Conservation (phyloP, 371 early-diverging fungal species). For the Vavraia culicis region DNA sequence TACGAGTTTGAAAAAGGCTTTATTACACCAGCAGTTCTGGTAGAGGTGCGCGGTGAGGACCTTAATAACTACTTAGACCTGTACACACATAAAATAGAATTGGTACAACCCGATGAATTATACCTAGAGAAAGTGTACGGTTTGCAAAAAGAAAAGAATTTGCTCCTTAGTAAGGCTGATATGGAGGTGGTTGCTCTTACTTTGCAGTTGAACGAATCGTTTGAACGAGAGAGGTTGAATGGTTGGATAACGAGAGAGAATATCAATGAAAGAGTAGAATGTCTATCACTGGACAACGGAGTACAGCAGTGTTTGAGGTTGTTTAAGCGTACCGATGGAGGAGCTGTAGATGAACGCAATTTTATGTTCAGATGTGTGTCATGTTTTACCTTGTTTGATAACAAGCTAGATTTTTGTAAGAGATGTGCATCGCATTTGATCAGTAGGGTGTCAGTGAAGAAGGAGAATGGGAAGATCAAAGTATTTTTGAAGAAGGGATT, state of each 20-base stretch:
- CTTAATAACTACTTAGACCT: slow-evolving; percentile 16
- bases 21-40: slow-evolving; percentile 23
- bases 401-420: slow-evolving; percentile 19
- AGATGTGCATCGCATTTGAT: slow-evolving; percentile 12
- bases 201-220: slow-evolving; percentile 31
- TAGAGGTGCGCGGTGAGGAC: slow-evolving; percentile 30
- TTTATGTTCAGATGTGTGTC: slow-evolving; percentile 22
- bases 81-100: slow-evolving; percentile 30
- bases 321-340: slow-evolving; percentile 11
- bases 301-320: too few relatives aligned
- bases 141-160: slow-evolving; percentile 4
- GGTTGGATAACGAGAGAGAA: slow-evolving; percentile 9
- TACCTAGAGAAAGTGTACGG: slow-evolving; percentile 16
- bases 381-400: slow-evolving; percentile 13
- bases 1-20: slow-evolving; percentile 20
- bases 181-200: slow-evolving; percentile 36
- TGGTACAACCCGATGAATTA: slow-evolving; percentile 29
- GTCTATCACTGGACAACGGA: slow-evolving; percentile 8
- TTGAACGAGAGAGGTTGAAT: not conserved
- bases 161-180: slow-evolving; percentile 28
- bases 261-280: not conserved
- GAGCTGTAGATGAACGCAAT: slow-evolving; percentile 1
- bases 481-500: slow-evolving; percentile 13
- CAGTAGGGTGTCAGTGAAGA: slow-evolving; percentile 4
- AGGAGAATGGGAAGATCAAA: slow-evolving; percentile 7